Evolutionary conservation across 2,329 filamentous ascomycete genomes (phyloP), one percentile per base, ranked within the genome.

Genomic region (Xylariaceae sp.): DNA sequence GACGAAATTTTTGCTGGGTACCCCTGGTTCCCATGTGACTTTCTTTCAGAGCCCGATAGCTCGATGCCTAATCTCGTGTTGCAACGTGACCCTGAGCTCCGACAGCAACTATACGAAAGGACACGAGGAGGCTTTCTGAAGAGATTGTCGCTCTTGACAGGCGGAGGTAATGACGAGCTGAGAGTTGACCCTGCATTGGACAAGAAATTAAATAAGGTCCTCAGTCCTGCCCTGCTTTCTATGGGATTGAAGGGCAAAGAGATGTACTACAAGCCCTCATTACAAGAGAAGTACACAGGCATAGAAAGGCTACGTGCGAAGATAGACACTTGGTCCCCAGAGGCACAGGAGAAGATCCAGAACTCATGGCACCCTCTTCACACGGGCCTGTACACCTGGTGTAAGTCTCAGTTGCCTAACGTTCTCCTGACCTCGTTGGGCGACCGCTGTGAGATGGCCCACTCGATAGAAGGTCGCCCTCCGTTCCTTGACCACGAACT

Each of bases 361-460:
- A 46, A 53, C 12, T 40, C 33, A 1, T 64, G 61, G 61, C 59
- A 64, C 43, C 53, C 61, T 1, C 36, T 64, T 19, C 56, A 64
- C 50, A 55, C 53, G 4, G 44, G 53, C 34, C 40, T 62, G 29
- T 64, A 64, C 46, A 23, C 40, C 7, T 64, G 61, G 61, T 56
- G 31, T 37, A 62, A 62, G 50, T 49, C 29, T 6, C 36, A 56
- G 23, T 44, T 64, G 9, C 37, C 53, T 29, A 56, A 57, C 34
- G 23, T 56, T 17, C 50, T 64, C 24, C 43, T 64, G 26, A 62
- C 59, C 9, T 31, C 36, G 6, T 43, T 62, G 3, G 61, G 61
- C 17, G 61, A 64, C 47, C 61, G 61, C n/a, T 44, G 48, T 31
- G 61, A 64, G 47, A 62, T 64, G 61, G 59, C 61, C 16, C 61